Evolutionary conservation across 306 rosid genomes (phyloP), one percentile per base, ranked within the genome.

Genomic region (Dalbergia oliveri): DNA sequence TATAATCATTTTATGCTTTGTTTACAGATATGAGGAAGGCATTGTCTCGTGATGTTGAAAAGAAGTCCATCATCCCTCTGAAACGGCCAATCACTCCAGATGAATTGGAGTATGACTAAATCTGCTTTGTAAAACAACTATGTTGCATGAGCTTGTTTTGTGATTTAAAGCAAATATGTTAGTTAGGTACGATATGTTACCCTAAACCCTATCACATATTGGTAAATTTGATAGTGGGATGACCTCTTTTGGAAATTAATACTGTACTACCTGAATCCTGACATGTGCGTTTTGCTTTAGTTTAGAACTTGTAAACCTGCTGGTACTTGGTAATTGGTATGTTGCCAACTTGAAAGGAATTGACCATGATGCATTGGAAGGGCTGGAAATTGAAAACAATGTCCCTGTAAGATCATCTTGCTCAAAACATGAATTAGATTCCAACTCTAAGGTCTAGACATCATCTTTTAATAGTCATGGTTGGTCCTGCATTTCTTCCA

Each of bases 21-120:
- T 81, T 81, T 87, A 79, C 88, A 96, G 99, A 96, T 85, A 96
- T 96, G 98, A 90, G 99, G 88, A 93, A 96, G 78, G 99, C 99
- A 34, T 90, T 96, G 81, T 91, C 99, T 11, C 97, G 94, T 59
- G 99, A 93, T 78, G 94, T 92, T 60, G 93, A 91, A 9, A 93
- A 90, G 91, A 93, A 93, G 86, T 96, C 99, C 45, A 71, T 91
- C 87, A 88, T 96, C 85, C 97, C 99, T 47, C 97, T 96, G 72
- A 96, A 96, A 83, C 86, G 99, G 57, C 97, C 99, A 0, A 80
- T 96, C 71, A 96, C 99, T 78, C 97, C 99, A 0, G 98, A 96
- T 62, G 99, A 96, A 85, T 88, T 96, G 81, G 99, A 96, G 88
- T 93, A 96, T 78, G 99, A 93, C 76, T 96, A 87, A 72, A 69